Evolutionary conservation across 2,329 filamentous ascomycete species (phyloP), one percentile per base, ranked within the genome.

Genomic region (Fusarium tricinctum): DNA sequence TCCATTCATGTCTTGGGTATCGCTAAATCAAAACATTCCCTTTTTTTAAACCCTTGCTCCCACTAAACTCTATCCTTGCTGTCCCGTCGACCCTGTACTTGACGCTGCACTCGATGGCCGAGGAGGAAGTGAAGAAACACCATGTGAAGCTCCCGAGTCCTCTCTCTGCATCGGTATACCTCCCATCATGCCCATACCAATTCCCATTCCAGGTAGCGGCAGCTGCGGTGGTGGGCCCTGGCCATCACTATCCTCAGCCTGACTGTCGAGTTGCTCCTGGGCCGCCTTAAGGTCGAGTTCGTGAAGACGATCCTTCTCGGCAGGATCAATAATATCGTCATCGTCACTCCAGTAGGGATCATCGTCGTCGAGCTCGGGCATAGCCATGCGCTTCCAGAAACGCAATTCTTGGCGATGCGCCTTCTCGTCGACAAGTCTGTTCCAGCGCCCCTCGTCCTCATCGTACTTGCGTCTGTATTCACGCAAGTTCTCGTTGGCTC

Each of bases 331-430:
- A 22, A 91, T 76, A 70, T 91, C 88, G 70, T 90, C 88, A 68
- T 91, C 88, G 58, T 87, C 87, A 73, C 87, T 90, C 83, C 87
- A 89, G 73, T 83, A 88, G 3, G 84, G 81, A 49, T 89, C 87
- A 42, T 89, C 85, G 23, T 89, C 87, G 10, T 83, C 78, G 38
- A 90, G 76, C 58, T 87, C 83, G 12, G 87, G 87, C 83, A 90
- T 85, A 15, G 88, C 88, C 81, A 90, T 83, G 42, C 88, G 81
- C 78, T 90, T 90, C 88, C 88, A 91, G 77, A 88, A 89, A 3
- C 88, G 81, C 54, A 89, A 73, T 76, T 90, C 87, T 75, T 89
- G 87, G 6, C 85, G 82, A 43, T 80, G 76, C 8, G 85, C 84
- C 49, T 81, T 82, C 47, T 84, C 82, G 39, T 87, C 81, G 5